These are phyloP conservation scores for Monosporascus sp. DNA, from an alignment of 2,329 filamentous ascomycete genomes.

Conservation along the genomic window DNA sequence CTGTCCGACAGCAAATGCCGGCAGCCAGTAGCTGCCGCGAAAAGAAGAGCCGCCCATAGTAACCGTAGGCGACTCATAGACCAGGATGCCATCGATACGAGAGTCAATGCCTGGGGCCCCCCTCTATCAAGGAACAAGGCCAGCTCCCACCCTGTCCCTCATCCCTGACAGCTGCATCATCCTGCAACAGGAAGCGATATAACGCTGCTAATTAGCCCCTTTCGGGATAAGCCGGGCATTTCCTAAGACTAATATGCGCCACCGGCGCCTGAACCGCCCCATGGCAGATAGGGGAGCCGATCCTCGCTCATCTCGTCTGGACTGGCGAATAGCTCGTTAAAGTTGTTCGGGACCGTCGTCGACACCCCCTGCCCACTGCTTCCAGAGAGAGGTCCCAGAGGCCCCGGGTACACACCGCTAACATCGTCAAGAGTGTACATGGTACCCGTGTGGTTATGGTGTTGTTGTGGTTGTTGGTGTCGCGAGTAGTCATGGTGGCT, in stretches of 20 bases:
- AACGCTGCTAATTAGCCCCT: not conserved
- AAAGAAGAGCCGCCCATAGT: no score
- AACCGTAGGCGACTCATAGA: no score
- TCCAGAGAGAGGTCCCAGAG: constrained; percentile 3
- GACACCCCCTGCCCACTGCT: constrained; percentile 2
- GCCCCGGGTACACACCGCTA: constrained; percentile 12
- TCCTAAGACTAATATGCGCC: constrained; percentile 4
- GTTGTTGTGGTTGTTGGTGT: not conserved
- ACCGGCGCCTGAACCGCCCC: constrained; percentile 3
- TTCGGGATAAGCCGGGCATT: not conserved
- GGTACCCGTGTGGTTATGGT: not conserved
- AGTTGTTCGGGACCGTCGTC: constrained; percentile 3
- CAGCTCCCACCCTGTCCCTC: not conserved
- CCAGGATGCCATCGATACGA: no score
- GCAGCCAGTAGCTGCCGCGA: no score
- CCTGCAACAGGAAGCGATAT: not conserved
- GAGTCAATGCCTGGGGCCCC: no score
- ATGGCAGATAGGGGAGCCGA: constrained; percentile 4
- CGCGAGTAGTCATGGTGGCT: constrained; percentile 1
- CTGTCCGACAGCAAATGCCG: no score
- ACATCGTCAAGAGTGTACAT: constrained; percentile 15
- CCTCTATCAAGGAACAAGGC: no score
- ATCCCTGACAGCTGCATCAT: not conserved
- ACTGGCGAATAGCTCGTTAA: constrained; percentile 7
- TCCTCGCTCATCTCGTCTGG: constrained; percentile 4